These are phyloP conservation scores for Kwoniella newhampshirensis DNA, from an alignment of 768 basidiomycete genomes.

Conservation along the genomic window DNA sequence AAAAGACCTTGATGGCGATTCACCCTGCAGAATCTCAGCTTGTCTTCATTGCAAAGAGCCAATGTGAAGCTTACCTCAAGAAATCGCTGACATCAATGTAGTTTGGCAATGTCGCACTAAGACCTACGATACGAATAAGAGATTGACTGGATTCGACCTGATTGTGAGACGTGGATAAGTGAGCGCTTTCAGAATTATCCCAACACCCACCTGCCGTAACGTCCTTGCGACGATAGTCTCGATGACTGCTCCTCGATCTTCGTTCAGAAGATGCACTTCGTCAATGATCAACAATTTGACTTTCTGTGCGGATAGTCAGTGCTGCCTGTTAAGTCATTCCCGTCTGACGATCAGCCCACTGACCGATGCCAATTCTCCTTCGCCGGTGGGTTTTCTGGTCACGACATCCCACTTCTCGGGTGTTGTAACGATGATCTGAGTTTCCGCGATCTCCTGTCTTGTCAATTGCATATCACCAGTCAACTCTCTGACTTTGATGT, in stretches of 20 bases:
- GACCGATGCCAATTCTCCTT: conserved; percentile 93
- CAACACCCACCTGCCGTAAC: conserved; percentile 67
- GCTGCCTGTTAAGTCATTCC: not conserved
- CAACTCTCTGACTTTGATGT: conserved; percentile 80
- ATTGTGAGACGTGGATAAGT: not conserved
- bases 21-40: conserved; percentile 61
- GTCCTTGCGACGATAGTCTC: conserved; percentile 97
- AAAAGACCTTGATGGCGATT: conserved; percentile 83
- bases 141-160: conserved; percentile 96
- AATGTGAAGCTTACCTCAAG: conserved; percentile 62
- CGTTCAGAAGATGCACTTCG: conserved; percentile 94
- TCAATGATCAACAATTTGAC: conserved; percentile 94
- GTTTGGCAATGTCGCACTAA: conserved; percentile 92
- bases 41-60: not conserved
- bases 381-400: conserved; percentile 91
- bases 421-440: conserved; percentile 97
- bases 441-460: conserved; percentile 85
- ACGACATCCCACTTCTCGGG: conserved; percentile 99
- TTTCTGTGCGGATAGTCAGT: conserved; percentile 60
- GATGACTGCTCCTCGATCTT: conserved; percentile 96
- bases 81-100: conserved; percentile 96
- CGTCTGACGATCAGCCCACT: conserved; percentile 43
- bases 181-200: not conserved
- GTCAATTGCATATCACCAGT: conserved; percentile 99
- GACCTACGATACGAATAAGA: conserved; percentile 89